Evolutionary conservation across 2,329 filamentous ascomycete genomes (phyloP), one percentile per base, ranked within the genome.

Genomic region (Simplicillium aogashimaense): DNA sequence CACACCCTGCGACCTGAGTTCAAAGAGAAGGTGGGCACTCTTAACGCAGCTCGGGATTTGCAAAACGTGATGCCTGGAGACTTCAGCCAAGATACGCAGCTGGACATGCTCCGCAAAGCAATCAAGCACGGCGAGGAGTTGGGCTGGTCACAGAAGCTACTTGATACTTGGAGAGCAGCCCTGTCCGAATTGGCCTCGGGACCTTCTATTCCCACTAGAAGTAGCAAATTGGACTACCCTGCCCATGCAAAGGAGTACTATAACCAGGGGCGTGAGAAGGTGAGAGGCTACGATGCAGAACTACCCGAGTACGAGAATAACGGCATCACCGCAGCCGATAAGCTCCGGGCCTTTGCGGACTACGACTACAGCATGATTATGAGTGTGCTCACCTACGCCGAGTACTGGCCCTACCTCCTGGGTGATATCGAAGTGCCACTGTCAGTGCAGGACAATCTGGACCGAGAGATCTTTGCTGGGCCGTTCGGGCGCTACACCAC

Each of bases 381-480:
- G 17, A 41, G 28, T 8, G 34, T 36, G 6, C 35, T 41, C 10
- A 13, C 8, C 4, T 32, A 28, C 14, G 35, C 39, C 29, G 35
- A 36, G 17, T 32, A 31, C 7, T 41, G 39, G 39, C 39, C 33
- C 2, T 37, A 36, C 18, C 29, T 33, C n/a, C 20, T 25, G 5
- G 13, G 11, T 8, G 38, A 31, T 12, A 12, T 4, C 9, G 4
- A 14, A 8, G 16, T 35, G 18, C n/a, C 39, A 2, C n/a, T 10
- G 7, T 28, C 34, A 6, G 28, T 28, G 15, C 2, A 3, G 15
- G 4, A 6, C 2, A 25, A 8, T n/a, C 14, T 36, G 11, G 39
- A 41, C n/a, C 34, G 35, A 13, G 39, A 41, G 17, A 29, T 41
- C 29, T 41, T 41, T 15, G n/a, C n/a, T 10, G 39, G 39, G 2